Percentiles rank a stretch among this genome's conserved stretches.
Evolutionary conservation across 2,329 filamentous ascomycete species (phyloP).

Genomic region (Trichophyton benhamiae): DNA sequence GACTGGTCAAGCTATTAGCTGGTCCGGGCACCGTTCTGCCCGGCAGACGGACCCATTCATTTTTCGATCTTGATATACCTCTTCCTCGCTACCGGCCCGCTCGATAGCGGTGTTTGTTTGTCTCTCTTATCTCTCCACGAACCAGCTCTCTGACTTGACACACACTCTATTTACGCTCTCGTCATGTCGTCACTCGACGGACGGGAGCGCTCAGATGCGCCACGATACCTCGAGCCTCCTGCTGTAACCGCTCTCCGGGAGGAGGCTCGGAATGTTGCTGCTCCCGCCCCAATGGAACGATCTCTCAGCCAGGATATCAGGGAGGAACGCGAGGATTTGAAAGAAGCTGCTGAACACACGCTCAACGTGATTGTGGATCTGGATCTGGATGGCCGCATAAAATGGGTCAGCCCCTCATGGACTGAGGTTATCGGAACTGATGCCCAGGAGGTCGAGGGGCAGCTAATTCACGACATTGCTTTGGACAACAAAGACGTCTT

Average conservation of each 20-base stretch:
- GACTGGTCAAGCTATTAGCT: constrained; percentile 30
- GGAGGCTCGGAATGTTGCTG: constrained; percentile 28
- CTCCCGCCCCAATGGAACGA: constrained; percentile 38
- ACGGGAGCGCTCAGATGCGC: constrained; percentile 8
- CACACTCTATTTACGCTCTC: not conserved
- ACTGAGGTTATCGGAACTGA: constrained; percentile 76
- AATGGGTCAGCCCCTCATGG: constrained; percentile 97
- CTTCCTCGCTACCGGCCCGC: not conserved
- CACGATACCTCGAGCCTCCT: constrained; percentile 33
- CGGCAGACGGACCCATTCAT: constrained; percentile 32
- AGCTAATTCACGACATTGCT: constrained; percentile 67
- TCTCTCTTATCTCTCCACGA: not conserved
- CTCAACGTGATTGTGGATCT: constrained; percentile 93
- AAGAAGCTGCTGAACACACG: constrained; percentile 90
- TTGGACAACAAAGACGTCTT: constrained; percentile 72
- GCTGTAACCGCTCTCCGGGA: constrained; percentile 33
- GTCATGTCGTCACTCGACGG: constrained; percentile 27
- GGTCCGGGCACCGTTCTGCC: constrained; percentile 33
- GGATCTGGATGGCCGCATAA: constrained; percentile 75
- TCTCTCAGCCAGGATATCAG: constrained; percentile 79
- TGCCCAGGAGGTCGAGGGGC: constrained; percentile 59
- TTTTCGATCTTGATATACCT: not conserved
- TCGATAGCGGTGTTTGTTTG: not conserved
- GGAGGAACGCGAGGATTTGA: constrained; percentile 84
- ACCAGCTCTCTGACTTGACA: not conserved